Conservation (phyloP, 805 yeast genomes). For the Candida mattraensis region DNA sequence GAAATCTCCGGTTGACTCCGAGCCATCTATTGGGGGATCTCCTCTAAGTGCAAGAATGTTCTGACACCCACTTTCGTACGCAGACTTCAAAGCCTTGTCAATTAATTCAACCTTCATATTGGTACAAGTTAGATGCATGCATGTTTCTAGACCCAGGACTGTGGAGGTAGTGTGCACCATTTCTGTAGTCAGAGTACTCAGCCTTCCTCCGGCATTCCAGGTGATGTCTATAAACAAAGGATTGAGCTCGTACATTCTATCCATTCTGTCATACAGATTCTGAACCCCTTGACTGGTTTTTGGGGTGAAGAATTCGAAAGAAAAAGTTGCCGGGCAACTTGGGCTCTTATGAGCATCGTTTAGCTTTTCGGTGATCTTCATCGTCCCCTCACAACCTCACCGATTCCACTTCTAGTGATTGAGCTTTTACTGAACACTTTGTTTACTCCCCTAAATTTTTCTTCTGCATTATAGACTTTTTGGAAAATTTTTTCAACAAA, state of each 20-base stretch:
- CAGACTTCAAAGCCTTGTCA: conserved; percentile 81
- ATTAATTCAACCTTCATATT: conserved; percentile 83
- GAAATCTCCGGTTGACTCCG: conserved; percentile 81
- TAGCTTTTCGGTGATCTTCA: conserved; percentile 50
- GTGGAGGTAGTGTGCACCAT: conserved; percentile 90
- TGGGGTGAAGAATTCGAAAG: conserved; percentile 96
- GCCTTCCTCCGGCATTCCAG: conserved; percentile 97
- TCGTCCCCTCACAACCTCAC: conserved; percentile 19
- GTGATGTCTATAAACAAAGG: conserved; percentile 95
- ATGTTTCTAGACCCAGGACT: conserved; percentile 88
- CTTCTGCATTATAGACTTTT: neutral
- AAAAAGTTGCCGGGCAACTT: conserved; percentile 65
- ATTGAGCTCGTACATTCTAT: conserved; percentile 88
- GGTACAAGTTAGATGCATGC: conserved; percentile 97
- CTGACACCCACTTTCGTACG: conserved; percentile 90
- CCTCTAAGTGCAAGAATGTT: conserved; percentile 94
- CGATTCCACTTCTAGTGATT: no score
- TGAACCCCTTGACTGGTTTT: conserved; percentile 97
- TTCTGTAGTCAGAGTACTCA: conserved; percentile 81
- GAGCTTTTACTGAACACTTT: no score
- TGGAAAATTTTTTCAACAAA: conserved; percentile 11
- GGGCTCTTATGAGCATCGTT: conserved; percentile 36
- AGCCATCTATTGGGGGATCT: conserved; percentile 82
- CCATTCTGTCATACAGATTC: conserved; percentile 95
- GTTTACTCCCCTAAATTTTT: no score